Conservation (phyloP, 2,329 filamentous ascomycete genomes). For the Trichoderma pleuroti region DNA sequence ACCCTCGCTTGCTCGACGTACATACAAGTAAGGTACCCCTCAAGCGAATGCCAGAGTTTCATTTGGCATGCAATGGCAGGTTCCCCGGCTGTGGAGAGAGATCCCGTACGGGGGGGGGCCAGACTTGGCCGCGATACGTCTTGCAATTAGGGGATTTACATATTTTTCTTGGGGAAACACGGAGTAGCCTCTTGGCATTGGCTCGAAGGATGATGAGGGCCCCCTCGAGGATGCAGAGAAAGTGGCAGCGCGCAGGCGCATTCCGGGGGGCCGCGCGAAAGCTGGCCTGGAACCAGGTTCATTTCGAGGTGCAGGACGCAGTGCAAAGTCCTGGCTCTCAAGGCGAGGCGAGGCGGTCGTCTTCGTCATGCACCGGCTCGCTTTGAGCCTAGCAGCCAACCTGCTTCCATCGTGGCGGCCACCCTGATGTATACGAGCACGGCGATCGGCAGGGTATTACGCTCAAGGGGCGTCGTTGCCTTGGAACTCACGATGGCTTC, state of each 20-base stretch:
- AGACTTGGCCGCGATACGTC: not conserved
- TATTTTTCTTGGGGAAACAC: slow-evolving; percentile 7
- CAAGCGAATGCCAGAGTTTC: not conserved
- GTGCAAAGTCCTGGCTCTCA: not conserved
- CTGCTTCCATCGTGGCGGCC: not conserved
- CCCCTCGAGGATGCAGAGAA: slow-evolving; percentile 8
- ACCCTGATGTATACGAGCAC: not conserved
- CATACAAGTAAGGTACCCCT: slow-evolving; percentile 14
- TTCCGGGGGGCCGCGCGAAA: slow-evolving; percentile 9
- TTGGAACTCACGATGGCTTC: not conserved
- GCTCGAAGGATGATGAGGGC: not conserved
- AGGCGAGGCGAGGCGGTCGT: not conserved
- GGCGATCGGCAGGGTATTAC: not conserved
- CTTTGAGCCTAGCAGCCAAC: not conserved
- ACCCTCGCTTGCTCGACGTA: not conserved
- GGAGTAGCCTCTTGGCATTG: not conserved
- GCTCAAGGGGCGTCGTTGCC: not conserved
- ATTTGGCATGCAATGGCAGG: slow-evolving; percentile 13
- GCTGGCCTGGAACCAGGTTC: not conserved
- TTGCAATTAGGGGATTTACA: slow-evolving; percentile 6
- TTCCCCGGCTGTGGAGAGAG: slow-evolving; percentile 11
- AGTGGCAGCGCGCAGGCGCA: slow-evolving; percentile 16
- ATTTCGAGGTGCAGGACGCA: not conserved
- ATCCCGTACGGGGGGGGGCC: not conserved
- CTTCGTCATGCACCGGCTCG: not conserved